phyloP scores from a whole-genome alignment of 2,329 filamentous ascomycete species.

The Pyricularia sp. region DNA sequence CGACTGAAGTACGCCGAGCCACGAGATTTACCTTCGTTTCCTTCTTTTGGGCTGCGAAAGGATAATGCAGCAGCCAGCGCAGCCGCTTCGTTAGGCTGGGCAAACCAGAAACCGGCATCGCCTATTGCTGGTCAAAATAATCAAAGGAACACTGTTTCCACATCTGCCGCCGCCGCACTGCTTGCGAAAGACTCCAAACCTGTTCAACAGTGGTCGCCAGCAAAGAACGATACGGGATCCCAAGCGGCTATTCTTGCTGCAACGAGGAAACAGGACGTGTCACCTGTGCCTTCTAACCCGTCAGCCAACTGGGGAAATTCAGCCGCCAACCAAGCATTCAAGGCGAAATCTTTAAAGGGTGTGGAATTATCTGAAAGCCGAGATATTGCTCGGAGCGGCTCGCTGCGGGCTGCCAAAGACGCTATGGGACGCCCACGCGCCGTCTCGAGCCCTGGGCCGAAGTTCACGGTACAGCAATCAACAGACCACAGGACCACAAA shows the following conservation, averaged over 20 bases:
- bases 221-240: constrained; percentile 47
- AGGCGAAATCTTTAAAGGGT: constrained; percentile 13
- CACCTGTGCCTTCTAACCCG: constrained; percentile 29
- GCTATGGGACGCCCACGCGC: constrained; percentile 62
- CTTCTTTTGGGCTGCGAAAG: constrained; percentile 51
- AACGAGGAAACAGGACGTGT: constrained; percentile 18
- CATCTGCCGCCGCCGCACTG: constrained; percentile 33
- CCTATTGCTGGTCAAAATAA: constrained; percentile 25
- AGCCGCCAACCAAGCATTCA: constrained; percentile 49
- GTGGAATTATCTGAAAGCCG: constrained; percentile 16
- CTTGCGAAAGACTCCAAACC: constrained; percentile 31
- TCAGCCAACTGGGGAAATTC: constrained; percentile 47
- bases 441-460: constrained; percentile 48
- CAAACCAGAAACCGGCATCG: constrained; percentile 48
- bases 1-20: constrained; percentile 63
- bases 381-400: constrained; percentile 42
- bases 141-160: constrained; percentile 18
- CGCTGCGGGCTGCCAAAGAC: constrained; percentile 66
- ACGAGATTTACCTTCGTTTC: constrained; percentile 65
- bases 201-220: constrained; percentile 49
- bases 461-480: constrained; percentile 7
- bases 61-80: constrained; percentile 58
- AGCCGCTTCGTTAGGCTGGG: constrained; percentile 64
- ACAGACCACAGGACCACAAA: constrained; percentile 43
- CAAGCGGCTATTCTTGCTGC: constrained; percentile 64